These are phyloP conservation scores for Inga leiocalycina DNA, from an alignment of 306 rosid genomes.

Conservation along the genomic window DNA sequence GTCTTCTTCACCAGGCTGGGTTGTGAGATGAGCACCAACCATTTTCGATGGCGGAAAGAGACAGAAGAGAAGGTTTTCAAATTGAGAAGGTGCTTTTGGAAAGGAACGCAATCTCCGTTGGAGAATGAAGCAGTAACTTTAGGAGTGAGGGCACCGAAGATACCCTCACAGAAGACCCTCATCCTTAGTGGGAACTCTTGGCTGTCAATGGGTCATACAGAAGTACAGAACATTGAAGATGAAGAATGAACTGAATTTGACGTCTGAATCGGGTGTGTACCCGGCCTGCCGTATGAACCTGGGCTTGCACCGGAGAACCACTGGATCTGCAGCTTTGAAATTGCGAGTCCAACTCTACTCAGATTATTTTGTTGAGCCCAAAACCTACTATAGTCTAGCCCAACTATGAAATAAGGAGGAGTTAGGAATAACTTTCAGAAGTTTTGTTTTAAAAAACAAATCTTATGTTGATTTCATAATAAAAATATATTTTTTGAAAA, in stretches of 20 bases:
- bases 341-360: background rate
- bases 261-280: background rate
- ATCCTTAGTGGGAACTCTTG: constrained; percentile 14
- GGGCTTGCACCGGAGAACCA: background rate
- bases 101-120: background rate
- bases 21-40: constrained; percentile 27
- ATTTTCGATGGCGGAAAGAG: constrained; percentile 37
- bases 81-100: constrained; percentile 33
- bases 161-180: constrained; percentile 15
- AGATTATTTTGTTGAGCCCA: background rate
- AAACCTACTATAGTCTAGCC: background rate
- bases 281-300: background rate
- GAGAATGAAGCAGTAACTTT: constrained; percentile 12
- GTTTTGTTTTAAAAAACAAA: background rate
- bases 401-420: background rate
- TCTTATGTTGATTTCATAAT: background rate
- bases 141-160: background rate
- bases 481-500: too few species aligned
- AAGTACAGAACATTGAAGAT: background rate
- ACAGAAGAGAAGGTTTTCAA: constrained; percentile 25
- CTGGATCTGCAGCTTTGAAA: background rate
- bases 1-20: constrained; percentile 5
- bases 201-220: background rate
- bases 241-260: background rate
- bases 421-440: background rate